Conservation (phyloP, 768 basidiomycete species). For the Agaricus subrufescens region DNA sequence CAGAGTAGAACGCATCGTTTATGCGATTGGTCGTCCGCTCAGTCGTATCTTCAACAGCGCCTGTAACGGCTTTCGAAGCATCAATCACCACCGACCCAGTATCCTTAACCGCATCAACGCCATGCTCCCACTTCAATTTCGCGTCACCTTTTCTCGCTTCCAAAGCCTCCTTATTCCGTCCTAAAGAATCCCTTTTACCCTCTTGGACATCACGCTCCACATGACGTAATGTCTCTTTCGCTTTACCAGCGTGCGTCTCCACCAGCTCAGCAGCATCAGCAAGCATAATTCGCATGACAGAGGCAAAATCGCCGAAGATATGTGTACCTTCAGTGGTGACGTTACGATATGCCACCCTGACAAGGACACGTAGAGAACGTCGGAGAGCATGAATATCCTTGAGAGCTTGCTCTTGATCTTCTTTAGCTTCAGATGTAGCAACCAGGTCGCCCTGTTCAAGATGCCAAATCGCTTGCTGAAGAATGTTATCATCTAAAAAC, state of each 20-base stretch:
- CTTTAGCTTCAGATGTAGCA: conserved; percentile 27
- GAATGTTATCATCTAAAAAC: conserved; percentile 50
- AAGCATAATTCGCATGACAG: conserved; percentile 57
- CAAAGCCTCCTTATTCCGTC: conserved; percentile 44
- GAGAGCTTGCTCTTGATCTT: conserved; percentile 39
- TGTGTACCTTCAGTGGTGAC: conserved; percentile 48
- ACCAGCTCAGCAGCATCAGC: conserved; percentile 63
- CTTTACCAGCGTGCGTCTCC: conserved; percentile 43
- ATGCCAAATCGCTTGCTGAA: conserved; percentile 67
- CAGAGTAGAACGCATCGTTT: conserved; percentile 50
- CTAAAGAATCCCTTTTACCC: conserved; percentile 55
- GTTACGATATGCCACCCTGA: conserved; percentile 50
- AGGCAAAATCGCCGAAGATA: conserved; percentile 58
- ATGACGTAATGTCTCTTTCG: conserved; percentile 49
- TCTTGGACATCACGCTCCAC: conserved; percentile 56
- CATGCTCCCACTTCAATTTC: conserved; percentile 56
- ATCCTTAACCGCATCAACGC: conserved; percentile 61
- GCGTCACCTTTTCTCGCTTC: conserved; percentile 44
- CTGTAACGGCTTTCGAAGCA: conserved; percentile 37
- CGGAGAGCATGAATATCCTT: conserved; percentile 49
- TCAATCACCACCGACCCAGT: conserved; percentile 56
- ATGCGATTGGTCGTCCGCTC: conserved; percentile 38
- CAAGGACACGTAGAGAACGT: conserved; percentile 41
- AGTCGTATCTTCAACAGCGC: conserved; percentile 37
- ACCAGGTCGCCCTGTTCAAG: conserved; percentile 50